These are phyloP conservation scores for Coemansia sp. DNA, from an alignment of 192 early-diverging fungal genomes.

Conservation along the genomic window DNA sequence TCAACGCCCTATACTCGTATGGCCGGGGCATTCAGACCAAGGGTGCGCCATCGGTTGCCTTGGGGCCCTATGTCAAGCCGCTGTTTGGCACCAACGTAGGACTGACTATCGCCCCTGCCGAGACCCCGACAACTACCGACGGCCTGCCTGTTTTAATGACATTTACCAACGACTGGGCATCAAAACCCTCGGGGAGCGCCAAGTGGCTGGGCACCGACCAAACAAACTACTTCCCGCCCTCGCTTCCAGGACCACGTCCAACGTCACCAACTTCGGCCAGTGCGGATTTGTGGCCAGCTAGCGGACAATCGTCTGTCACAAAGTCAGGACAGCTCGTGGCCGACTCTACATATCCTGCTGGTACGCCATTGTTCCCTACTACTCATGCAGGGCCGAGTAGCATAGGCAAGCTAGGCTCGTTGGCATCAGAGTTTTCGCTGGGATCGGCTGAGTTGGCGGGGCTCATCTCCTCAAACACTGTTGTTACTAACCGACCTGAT, in stretches of 20 bases:
- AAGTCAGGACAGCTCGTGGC: not conserved
- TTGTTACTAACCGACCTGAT: constrained; percentile 36
- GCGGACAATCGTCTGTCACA: not conserved
- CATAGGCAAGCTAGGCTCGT: not conserved
- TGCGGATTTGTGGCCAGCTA: constrained; percentile 22
- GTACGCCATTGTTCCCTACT: constrained; percentile 36
- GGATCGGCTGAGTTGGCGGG: not conserved
- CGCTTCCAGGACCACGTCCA: constrained; percentile 14
- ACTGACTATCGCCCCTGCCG: constrained; percentile 25
- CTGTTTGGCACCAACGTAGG: constrained; percentile 47
- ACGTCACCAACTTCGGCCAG: not conserved
- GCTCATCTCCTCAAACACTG: not conserved
- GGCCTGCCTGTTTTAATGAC: constrained; percentile 8
- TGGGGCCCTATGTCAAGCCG: constrained; percentile 38
- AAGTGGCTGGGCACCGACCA: constrained; percentile 24
- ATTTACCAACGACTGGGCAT: constrained; percentile 33
- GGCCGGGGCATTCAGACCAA: constrained; percentile 39
- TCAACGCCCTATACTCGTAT: constrained; percentile 37
- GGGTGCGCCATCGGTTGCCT: constrained; percentile 26
- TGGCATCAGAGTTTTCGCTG: not conserved
- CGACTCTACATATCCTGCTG: constrained; percentile 28
- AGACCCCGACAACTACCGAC: constrained; percentile 2
- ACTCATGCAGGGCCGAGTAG: not conserved
- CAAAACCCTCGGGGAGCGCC: not conserved
- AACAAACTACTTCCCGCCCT: constrained; percentile 32